Evolutionary conservation across 2,329 filamentous ascomycete species (phyloP), one percentile per base, ranked within the genome.

Genomic region (Hypocreales sp.): DNA sequence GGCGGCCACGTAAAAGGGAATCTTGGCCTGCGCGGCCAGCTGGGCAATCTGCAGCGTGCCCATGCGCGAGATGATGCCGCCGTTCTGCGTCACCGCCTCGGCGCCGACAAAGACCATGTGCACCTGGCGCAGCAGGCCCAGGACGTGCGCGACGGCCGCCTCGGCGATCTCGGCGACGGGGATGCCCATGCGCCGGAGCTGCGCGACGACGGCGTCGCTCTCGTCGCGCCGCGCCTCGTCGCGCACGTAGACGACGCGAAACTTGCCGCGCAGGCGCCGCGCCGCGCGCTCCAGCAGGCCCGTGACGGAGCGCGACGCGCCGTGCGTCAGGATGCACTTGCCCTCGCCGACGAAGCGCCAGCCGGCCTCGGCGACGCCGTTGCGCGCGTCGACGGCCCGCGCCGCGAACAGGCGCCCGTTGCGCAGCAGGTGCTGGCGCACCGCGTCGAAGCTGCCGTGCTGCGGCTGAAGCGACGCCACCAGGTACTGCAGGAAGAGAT

Each of bases 401-500:
- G 76, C 68, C 21, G 87, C 86, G 53, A 95, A 95, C 19, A 93
- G 58, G 35, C 80, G 72, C 11, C 81, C 80, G 54, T 94, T 94
- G 35, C 73, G 72, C 28, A 95, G 63, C 16, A 95, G 64, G 55
- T 94, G 83, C 44, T 76, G 72, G 36, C 81, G 68, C 30, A 92
- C 79, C 27, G 77, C 72, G 36, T 86, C 79, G 52, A 95, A 95
- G 41, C 44, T 48, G 25, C 47, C 46, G 27, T 57, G 55, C 38
- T 64, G 61, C 56, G 66, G 60, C 55, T 67, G 67, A 47, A 77
- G 62, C 36, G 66, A 83, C 31, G 75, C 73, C 44, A 93, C 78
- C 40, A 98, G 72, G 55, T 92, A 95, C 48, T 87, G 79, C 50
- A 90, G 80, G 62, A 98, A 95, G 32, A 95, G 72, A 51, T 94